Evolutionary conservation across 2,329 filamentous ascomycete species (phyloP).

Genomic region (Cadophora sp.): DNA sequence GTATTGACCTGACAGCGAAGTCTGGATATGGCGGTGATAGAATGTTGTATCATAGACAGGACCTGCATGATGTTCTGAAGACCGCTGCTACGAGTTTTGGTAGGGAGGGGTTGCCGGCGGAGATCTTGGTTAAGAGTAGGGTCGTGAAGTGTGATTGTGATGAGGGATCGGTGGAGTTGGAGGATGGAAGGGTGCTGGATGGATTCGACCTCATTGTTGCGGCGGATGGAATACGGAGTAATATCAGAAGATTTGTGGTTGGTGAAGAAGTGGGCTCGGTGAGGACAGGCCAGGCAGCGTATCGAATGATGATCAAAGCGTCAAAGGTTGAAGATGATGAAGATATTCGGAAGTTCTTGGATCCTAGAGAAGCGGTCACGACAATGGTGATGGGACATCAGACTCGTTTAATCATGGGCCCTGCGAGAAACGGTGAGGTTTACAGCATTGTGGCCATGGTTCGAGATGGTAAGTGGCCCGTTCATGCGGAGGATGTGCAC

Average conservation of each 20-base stretch:
- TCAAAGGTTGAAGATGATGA: slow-evolving; percentile 49
- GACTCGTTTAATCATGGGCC: slow-evolving; percentile 53
- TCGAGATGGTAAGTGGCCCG: slow-evolving; percentile 47
- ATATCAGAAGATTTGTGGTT: slow-evolving; percentile 13
- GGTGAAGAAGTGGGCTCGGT: slow-evolving; percentile 12
- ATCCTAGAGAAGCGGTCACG: slow-evolving; percentile 49
- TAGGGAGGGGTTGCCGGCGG: slow-evolving; percentile 37
- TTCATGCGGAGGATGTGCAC: not conserved
- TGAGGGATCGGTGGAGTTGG: slow-evolving; percentile 45
- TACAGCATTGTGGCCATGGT: slow-evolving; percentile 54
- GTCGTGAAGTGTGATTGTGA: slow-evolving; percentile 49
- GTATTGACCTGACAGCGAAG: slow-evolving; percentile 29
- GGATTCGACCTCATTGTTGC: slow-evolving; percentile 45
- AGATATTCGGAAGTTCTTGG: slow-evolving; percentile 45
- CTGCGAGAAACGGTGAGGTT: slow-evolving; percentile 48
- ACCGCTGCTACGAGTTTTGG: slow-evolving; percentile 37
- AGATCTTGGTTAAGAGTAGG: slow-evolving; percentile 38
- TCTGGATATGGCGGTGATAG: slow-evolving; percentile 44
- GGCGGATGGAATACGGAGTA: slow-evolving; percentile 46
- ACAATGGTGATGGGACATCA: slow-evolving; percentile 54
- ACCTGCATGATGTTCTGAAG: slow-evolving; percentile 49
- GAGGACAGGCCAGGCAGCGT: slow-evolving; percentile 22
- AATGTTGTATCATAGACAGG: slow-evolving; percentile 46
- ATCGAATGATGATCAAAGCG: slow-evolving; percentile 35
- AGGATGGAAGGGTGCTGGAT: slow-evolving; percentile 37